A percentile compares a stretch with the other conserved stretches of the same genome.
phyloP scores from a whole-genome alignment of 257 asterid species.

The Craterostigma plantagineum region DNA sequence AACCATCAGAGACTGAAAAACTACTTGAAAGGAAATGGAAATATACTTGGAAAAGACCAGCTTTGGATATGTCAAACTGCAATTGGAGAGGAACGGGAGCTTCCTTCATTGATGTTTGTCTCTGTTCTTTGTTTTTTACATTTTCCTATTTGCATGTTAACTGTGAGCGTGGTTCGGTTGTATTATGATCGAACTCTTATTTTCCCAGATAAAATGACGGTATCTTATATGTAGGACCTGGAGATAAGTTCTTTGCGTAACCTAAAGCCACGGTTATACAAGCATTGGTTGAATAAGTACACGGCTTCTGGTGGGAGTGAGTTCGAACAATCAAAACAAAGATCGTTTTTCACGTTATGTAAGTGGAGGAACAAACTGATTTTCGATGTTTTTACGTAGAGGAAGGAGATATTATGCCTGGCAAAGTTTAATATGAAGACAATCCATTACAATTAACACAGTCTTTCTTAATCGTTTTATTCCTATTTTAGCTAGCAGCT shows the following conservation, averaged over 20 bases:
- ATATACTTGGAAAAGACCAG: slow-evolving; percentile 65
- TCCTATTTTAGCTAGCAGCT: background rate
- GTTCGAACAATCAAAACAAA: slow-evolving; percentile 45
- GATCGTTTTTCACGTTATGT: slow-evolving; percentile 62
- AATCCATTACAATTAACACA: background rate
- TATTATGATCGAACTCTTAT: background rate
- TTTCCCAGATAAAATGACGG: slow-evolving; percentile 4
- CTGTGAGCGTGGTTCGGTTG: slow-evolving; percentile 3
- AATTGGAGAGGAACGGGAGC: slow-evolving; percentile 81
- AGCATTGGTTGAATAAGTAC: slow-evolving; percentile 62
- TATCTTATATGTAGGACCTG: slow-evolving; percentile 27
- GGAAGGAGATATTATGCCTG: slow-evolving; percentile 5
- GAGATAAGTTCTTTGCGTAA: slow-evolving; percentile 23
- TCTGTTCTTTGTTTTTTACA: slow-evolving; percentile 3
- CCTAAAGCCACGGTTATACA: slow-evolving; percentile 48
- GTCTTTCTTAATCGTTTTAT: too few species aligned
- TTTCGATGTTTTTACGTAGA: slow-evolving; percentile 4
- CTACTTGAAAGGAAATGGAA: slow-evolving; percentile 43
- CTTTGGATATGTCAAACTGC: slow-evolving; percentile 40
- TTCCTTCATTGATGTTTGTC: slow-evolving; percentile 43
- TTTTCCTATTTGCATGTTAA: slow-evolving; percentile 5
- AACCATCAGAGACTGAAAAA: slow-evolving; percentile 28
- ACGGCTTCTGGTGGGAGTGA: slow-evolving; percentile 44
- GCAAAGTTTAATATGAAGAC: background rate
- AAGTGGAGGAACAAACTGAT: slow-evolving; percentile 18